Evolutionary conservation across 495 filamentous ascomycete species (phyloP), one percentile per base, ranked within the genome.

Genomic region (Aspergillus bridgeri): DNA sequence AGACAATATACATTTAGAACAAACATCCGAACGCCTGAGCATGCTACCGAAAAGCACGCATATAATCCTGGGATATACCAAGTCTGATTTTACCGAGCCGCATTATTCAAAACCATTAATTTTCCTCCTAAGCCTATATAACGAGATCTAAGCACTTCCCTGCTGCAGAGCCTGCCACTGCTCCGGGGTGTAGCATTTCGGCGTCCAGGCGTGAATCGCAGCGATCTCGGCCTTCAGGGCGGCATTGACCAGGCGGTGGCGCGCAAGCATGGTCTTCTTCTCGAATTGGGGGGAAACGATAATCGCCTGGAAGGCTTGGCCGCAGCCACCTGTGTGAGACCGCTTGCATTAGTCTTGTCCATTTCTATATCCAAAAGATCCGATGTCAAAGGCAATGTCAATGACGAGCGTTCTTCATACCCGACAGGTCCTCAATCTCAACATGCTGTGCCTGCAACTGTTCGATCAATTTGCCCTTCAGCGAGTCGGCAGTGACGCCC

Each of bases 171-270:
- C 86, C 77, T 88, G 85, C 86, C 89, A 97, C 77, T 98, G 91
- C 70, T 92, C 93, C 2, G 92, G 91, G 17, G 94, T 98, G 77
- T 88, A 90, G 73, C 95, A 98, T 75, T 92, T 96, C 22, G 94
- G 90, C 56, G 90, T 93, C 94, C 94, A 98, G n/a, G 94, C 94
- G 79, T 98, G 94, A 55, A 98, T 96, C 47, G 85, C 83, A 5
- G 90, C 89, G 71, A 98, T 94, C 78, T 98, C 94, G n/a, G 83
- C 82, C 76, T 93, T 94, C 66, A 98, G 73, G 6, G 85, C 86
- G 3, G 82, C 81, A 73, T 98, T 98, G 48, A 96, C 94, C 51
- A 96, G 79, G 20, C 94, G 85, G 75, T 97, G 90, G 17, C 92
- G 84, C 54, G 90, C 90, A 18, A 98, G 85, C 52, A 89, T 88